Conservation (phyloP, 176 grass and related monocot genomes). For the Elymus sibiricus region DNA sequence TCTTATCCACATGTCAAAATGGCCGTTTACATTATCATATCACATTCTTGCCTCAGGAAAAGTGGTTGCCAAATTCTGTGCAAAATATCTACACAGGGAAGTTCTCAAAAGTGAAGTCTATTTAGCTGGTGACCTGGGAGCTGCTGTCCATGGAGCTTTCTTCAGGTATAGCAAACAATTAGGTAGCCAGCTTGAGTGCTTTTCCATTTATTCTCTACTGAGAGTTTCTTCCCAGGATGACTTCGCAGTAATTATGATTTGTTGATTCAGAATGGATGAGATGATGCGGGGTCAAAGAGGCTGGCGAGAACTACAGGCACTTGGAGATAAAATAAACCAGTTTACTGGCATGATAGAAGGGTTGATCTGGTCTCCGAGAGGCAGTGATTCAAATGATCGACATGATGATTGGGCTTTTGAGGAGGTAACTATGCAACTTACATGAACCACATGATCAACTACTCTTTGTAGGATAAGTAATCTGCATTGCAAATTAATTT, state of each 20-base stretch:
- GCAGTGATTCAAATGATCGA: conserved; percentile 46
- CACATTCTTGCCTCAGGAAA: conserved; percentile 58
- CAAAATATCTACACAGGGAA: conserved; percentile 84
- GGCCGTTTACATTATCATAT: not conserved
- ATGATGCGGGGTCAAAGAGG: conserved; percentile 99
- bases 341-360: conserved; percentile 87
- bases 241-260: conserved; percentile 11
- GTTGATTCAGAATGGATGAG: conserved; percentile 89
- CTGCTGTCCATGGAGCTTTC: conserved; percentile 64
- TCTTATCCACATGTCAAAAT: not conserved
- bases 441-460: conserved; percentile 5
- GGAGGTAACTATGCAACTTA: conserved; percentile 57
- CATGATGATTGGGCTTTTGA: conserved; percentile 77
- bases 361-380: conserved; percentile 88
- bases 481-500: not conserved
- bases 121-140: conserved; percentile 62
- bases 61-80: conserved; percentile 94
- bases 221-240: not conserved
- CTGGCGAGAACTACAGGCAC: conserved; percentile 80
- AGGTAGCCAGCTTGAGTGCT: not conserved
- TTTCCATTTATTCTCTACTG: not conserved
- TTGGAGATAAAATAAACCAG: conserved; percentile 93
- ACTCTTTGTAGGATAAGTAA: not conserved
- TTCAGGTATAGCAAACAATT: conserved; percentile 64
- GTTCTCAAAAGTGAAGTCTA: conserved; percentile 69